Base-by-base conservation (phyloP, 805 yeast genomes). In the Naumovozyma baii region DNA sequence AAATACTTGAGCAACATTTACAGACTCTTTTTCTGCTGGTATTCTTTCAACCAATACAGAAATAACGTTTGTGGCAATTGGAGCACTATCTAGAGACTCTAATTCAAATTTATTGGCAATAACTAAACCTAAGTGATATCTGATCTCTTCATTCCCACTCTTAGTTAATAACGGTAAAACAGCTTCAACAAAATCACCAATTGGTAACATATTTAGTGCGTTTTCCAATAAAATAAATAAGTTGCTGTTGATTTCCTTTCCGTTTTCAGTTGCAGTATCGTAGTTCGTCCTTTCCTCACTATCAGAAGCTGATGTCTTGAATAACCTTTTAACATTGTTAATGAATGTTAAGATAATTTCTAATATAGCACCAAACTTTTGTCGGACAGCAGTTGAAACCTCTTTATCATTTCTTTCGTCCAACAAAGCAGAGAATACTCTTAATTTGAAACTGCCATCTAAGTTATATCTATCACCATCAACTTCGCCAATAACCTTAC, bases 201-300 rank as follows among this genome's bases (percentile, higher is more conserved):
- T 73, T 22, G 97, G 96, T 39, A 90, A 66, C 45, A 86, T 66
- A 42, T 77, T 76, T 43, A 90, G 64, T 46, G 80, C 64, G 47
- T 74, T 74, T 26, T 77, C 74, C 46, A 90, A 67, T 37, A 84
- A 61, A 19, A 67, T 69, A 54, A 76, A 76, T 39, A 80, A 61
- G 26, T 64, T 66, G 33, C 54, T 58, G 15, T 69, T 62, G 18
- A 69, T 61, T 28, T 62, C 66, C 15, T 18, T 38, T 15, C 48
- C 49, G 14, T 47, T 41, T 18, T 52, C 60, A 10, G 38, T 9
- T 29, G 15, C 15, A 14, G 31, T 29, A 5, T 29, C 39, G 26
- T 41, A 35, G 15, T 48, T 52, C 16, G 44, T 36, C n/a, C 44
- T 56, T 7, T 44, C 52, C 3, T 49, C 51, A 3, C 35, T 33